Base-by-base conservation (phyloP, 1,284 basidiomycete genomes). In the Pterulicium gracile region DNA sequence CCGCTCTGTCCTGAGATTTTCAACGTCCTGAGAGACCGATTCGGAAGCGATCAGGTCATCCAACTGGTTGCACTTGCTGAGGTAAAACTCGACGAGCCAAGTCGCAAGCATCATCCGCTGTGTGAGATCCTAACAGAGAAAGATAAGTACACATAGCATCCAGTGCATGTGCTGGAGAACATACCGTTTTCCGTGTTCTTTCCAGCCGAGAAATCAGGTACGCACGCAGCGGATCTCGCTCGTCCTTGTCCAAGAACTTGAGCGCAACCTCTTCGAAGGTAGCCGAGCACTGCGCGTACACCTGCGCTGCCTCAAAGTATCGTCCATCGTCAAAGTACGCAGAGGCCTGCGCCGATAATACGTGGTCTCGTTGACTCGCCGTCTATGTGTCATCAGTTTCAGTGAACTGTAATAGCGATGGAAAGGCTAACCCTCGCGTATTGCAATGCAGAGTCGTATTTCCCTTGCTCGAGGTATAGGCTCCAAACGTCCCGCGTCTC, bases 71-170 rank as follows among this genome's bases (percentile, higher is more conserved):
- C 92, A 92, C 68, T 96, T 98, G 65, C 85, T 88, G 18, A 99
- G 77, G 60, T 94, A 98, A 54, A 98, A 93, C 63, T 99, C 96
- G 22, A 96, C 84, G 4, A 98, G 81, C 96, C 96, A 99, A 0
- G 94, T 98, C 1, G 96, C 93, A 4, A 99, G 71, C 86, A 98
- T 95, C 84, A 95, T 93, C 24, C 96, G 77, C 61, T 97, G 93
- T 0, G 90, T 92, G 42, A 89, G 56, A 55, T 96, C 91, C 90
- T 94, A 51, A 15, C 47, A 20, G n/a, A 23, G 4, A 34, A 15
- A 43, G 15, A 14, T 34, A 20, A 24, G 39, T 45, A 41, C 24
- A 14, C n/a, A 7, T 23, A 14, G 1, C n/a, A 41, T 19, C 4
- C 21, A 36, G 17, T 12, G 15, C 46, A 24, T 47, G 23, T 42